phyloP scores from a whole-genome alignment of 768 basidiomycete species.

The Coprinopsis sp. region DNA sequence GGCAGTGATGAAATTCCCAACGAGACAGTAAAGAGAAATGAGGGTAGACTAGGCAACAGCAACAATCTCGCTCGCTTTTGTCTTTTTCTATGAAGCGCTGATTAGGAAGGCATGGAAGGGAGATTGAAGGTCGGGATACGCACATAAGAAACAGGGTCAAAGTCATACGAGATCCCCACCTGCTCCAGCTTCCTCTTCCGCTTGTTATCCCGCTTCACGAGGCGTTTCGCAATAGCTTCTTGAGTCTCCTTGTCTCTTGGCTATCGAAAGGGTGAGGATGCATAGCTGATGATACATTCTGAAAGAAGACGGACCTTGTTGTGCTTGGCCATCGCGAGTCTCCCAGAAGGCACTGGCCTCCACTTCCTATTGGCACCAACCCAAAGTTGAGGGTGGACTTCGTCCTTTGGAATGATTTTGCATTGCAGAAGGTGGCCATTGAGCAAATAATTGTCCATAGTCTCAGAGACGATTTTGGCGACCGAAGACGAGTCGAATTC shows the following conservation, averaged over 20 bases:
- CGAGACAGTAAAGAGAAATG: too few species aligned
- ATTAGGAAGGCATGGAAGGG: neutral
- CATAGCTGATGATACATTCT: neutral
- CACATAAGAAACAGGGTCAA: conserved; percentile 79
- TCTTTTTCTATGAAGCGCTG: conserved; percentile 2
- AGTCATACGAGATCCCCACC: conserved; percentile 83
- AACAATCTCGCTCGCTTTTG: neutral
- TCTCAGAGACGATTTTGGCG: conserved; percentile 93
- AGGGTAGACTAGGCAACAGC: too few species aligned
- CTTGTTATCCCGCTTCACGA: conserved; percentile 72
- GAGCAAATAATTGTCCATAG: conserved; percentile 98
- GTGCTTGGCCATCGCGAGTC: conserved; percentile 66
- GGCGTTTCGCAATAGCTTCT: conserved; percentile 54
- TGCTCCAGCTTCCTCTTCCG: conserved; percentile 76
- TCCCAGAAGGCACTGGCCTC: conserved; percentile 68
- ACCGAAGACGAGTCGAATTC: conserved; percentile 89
- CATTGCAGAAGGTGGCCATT: conserved; percentile 92
- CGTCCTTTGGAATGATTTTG: conserved; percentile 82
- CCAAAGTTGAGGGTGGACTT: conserved; percentile 94
- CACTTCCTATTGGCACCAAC: conserved; percentile 95
- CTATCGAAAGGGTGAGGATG: conserved; percentile 31
- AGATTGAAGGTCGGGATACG: conserved; percentile 26
- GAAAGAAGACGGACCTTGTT: conserved; percentile 61
- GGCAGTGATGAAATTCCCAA: too few species aligned
- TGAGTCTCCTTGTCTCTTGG: conserved; percentile 70